These are phyloP conservation scores for Podospora bellae-mahoneyi DNA, from an alignment of 495 filamentous ascomycete genomes.

Conservation along the genomic window DNA sequence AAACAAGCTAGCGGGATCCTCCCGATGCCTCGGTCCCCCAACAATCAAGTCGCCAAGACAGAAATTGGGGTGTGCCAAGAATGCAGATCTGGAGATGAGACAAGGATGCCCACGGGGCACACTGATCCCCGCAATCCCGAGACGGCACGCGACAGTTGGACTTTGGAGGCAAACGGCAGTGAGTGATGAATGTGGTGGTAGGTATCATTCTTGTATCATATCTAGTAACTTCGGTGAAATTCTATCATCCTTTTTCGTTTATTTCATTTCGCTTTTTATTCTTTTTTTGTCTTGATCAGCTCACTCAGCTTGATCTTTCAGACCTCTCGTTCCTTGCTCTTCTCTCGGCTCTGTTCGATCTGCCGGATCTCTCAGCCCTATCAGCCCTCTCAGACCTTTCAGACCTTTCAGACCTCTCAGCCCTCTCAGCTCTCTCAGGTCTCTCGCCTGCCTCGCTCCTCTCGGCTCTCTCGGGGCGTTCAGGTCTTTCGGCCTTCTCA, in stretches of 20 bases:
- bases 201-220: not conserved
- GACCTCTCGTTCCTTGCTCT: not conserved
- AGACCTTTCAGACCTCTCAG: not conserved
- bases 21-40: slow-evolving; percentile 14
- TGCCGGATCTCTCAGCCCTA: not conserved
- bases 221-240: not conserved
- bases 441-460: not conserved
- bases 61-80: slow-evolving; percentile 10
- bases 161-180: no score
- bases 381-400: not conserved
- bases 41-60: not conserved
- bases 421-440: not conserved
- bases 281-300: not conserved
- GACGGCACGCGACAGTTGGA: not conserved
- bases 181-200: no score
- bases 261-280: not conserved
- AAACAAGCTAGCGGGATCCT: not conserved
- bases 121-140: not conserved
- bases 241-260: not conserved
- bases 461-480: not conserved
- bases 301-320: not conserved
- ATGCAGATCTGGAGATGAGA: not conserved
- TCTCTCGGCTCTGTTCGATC: not conserved
- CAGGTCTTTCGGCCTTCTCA: not conserved
- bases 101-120: not conserved